Base-by-base conservation (phyloP, 345 rosid species). In the Linum trigynum region DNA sequence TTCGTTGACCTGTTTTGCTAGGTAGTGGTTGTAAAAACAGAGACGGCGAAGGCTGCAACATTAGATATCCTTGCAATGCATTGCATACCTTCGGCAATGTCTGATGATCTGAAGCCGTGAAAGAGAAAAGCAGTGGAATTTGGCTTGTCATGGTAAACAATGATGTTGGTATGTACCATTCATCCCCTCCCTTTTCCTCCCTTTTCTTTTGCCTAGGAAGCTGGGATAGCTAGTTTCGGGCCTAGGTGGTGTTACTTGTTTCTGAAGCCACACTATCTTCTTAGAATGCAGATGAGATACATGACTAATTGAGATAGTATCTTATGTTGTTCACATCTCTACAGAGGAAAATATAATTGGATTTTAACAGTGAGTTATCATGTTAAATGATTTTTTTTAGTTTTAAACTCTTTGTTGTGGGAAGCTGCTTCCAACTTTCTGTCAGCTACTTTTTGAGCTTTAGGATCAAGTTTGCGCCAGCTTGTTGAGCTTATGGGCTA, bases 51-150 rank as follows among this genome's bases (percentile, higher is more conserved):
- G 79, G 95, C 83, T 15, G 85, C 89, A 15, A 87, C 98, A 12
- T 71, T 74, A 38, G 96, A 87, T 83, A 87, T 89, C 55, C 85
- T 92, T 38, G 70, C 86, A 3, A 89, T 88, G 15, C 98, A 92
- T 69, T 83, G 95, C 75, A 89, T 92, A 78, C 90, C 95, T 64
- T 83, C 91, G 45, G 88, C 96, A 14, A 78, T 87, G 85, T 92
- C 96, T 40, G 91, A 81, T 71, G 95, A 92, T 79, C 95, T 92
- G 67, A 89, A 81, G 75, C 73, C 79, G 38, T 83, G 77, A 82
- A 62, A 41, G 65, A 63, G 50, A 62, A 35, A 48, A 48, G 53
- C 8, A 9, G 9, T 48, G 53, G 8, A 9, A 7, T 15, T 48
- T 10, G 9, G 53, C 12, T 48, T 7, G n/a, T n/a, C n/a, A n/a